Base-by-base conservation (phyloP, 108 stramenopile species). In the Conticribra weissflogii region DNA sequence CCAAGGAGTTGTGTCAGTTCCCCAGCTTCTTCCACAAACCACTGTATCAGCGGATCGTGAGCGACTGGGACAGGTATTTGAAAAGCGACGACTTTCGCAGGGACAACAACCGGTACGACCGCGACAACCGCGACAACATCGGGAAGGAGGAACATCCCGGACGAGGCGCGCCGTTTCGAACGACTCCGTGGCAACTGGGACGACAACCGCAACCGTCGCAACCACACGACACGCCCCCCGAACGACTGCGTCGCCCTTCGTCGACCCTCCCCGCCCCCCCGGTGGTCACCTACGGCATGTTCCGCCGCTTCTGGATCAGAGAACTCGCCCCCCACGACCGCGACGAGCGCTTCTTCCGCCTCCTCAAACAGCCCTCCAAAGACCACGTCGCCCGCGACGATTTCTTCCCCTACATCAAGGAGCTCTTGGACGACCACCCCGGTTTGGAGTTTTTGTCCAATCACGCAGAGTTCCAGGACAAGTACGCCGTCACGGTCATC, bases 391-490 rank as follows among this genome's bases (percentile, higher is more conserved):
- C 81, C 5, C 70, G 92, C 48, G 96, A 98, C 55, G 97, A 98
- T 63, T 96, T 98, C 71, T 81, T 96, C 53, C 97, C 97, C 1
- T 97, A 91, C 67, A 91, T 97, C 67, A 85, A 90, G 59, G 96
- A 95, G 46, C 66, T 98, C 57, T 83, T 98, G 67, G 82, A 81
- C 44, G 93, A 92, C 75, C 97, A 98, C 76, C 96, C 96, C 12
- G 89, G 90, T 36, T 71, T 91, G 3, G 90, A 91, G 56, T 97
- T 97, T 59, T 71, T 97, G n/a, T 86, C 91, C 66, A 92, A 87
- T 54, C 96, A 98, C 68, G 86, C 89, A 28, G 97, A 98, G 62
- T 98, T 98, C 76, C 97, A 98, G 68, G 95, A 96, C 59, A 98
- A 98, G 72, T 98, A 98, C 75, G 95, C 95, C 2, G 83, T 96